Base-by-base conservation (phyloP, 192 early-diverging fungal species). In the Linnemannia exigua region DNA sequence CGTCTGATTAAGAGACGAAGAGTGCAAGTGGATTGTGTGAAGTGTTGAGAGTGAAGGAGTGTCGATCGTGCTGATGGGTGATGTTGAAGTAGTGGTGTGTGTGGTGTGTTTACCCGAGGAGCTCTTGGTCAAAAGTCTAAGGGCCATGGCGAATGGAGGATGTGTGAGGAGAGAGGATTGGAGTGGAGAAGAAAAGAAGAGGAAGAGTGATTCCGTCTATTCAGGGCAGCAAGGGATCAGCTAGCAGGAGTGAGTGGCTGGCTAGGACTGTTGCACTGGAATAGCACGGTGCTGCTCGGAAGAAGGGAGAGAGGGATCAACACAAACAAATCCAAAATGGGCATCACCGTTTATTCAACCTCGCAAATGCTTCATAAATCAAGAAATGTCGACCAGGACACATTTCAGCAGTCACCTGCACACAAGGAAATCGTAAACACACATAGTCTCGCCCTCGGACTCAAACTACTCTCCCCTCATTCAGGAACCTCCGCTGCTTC, bases 51-150 rank as follows among this genome's bases (percentile, higher is more conserved):
- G 74, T 17, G 22, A 19, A 54, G 25, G 52, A 20, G 41, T 15
- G 51, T 41, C 25, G 50, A 69, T 25, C 44, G 33, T 50, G 35
- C 33, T 51, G 58, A 44, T 41, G 44, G 22, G 58, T 61, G 44
- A 5, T 0, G 14, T 17, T 52, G 58, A 31, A 0, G 19, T 44
- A 67, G 6, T 14, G 35, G 48, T 17, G 72, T 16, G 9, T 48
- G 31, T 36, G 66, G 44, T 75, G 66, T 20, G 50, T 44, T 85
- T 86, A 86, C 84, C 84, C 84, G 84, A 79, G 73, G 84, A 79
- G 84, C 84, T 86, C 84, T 86, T 86, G 84, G 84, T 80, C 84
- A 86, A 86, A 86, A 86, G 84, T 71, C 84, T 68, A 58, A 86
- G 84, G 84, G 84, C 84, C 84, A 86, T 86, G 74, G 79, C 72